Evolutionary conservation across 164 flowering plant genomes (phyloP), one percentile per base, ranked within the genome.

Genomic region (Annona cherimola): DNA sequence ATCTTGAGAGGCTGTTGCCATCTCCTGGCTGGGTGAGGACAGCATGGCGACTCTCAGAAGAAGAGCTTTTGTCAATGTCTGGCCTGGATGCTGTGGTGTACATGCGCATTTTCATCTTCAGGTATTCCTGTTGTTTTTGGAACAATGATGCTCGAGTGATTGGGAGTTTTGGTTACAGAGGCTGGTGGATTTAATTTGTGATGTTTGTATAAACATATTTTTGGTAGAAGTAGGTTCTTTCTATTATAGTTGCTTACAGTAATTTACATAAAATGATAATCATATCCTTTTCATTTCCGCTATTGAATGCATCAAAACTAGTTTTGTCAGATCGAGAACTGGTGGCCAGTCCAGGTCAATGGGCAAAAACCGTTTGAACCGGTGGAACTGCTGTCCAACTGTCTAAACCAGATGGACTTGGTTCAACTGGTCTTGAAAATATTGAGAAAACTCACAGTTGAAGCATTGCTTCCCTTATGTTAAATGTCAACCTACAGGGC

Each of bases 41-140:
- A 42, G 97, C 98, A 61, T 95, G 94, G 96, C 71, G 76, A 67
- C 78, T 76, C 11, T 82, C 99, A 0, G 99, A 95, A 76, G 93
- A 90, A n/a, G 97, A 93, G 26, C 74, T 95, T 16, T 77, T 91
- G 79, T 66, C 78, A 14, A 72, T 54, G 40, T 81, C 93, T 6
- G 98, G 99, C 42, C 80, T 95, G 82, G 99, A 95, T 86, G 93
- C 87, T 60, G 91, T 95, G 4, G 95, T 90, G 11, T 90, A 88
- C 69, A 87, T 93, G 92, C 92, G 98, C 39, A 71, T 89, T 66
- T 77, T 95, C 66, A 84, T 84, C 72, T 90, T 95, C 84, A 83
- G 97, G 99, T 95, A 78, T 43, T 4, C 19, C 45, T 18, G 19
- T 43, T 19, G 12, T 9, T 43, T 19, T 43, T 66, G 35, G 19